Conservation (phyloP, 2,329 filamentous ascomycete species). For the Colletotrichum lini region DNA sequence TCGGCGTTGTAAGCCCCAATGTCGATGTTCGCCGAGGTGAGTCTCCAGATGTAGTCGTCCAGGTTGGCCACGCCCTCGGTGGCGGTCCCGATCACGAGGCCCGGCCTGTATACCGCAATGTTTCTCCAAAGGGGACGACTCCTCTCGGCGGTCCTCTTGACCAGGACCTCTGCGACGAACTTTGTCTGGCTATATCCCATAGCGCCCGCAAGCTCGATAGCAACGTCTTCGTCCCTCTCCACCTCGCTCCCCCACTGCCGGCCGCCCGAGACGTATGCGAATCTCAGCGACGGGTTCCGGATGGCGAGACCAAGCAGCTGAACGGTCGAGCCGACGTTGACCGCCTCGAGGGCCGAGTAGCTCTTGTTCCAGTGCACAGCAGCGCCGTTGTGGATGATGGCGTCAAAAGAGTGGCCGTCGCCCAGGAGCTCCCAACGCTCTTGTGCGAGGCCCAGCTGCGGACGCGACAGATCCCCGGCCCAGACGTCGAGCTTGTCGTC, state of each 20-base stretch:
- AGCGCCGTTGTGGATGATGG: slow-evolving; percentile 24
- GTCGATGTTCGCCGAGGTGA: slow-evolving; percentile 38
- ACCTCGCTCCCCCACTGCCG: slow-evolving; percentile 12
- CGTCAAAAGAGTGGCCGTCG: slow-evolving; percentile 1
- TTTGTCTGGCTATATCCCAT: slow-evolving; percentile 46
- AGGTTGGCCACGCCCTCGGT: slow-evolving; percentile 44
- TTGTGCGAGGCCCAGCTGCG: neutral
- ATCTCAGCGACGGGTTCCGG: neutral
- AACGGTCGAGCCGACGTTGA: slow-evolving; percentile 19
- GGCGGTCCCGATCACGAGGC: slow-evolving; percentile 44
- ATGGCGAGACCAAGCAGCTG: slow-evolving; percentile 8
- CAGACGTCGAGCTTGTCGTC: slow-evolving; percentile 24
- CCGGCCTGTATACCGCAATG: slow-evolving; percentile 29
- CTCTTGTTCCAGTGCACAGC: slow-evolving; percentile 36
- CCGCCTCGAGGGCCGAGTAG: slow-evolving; percentile 16
- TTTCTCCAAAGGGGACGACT: neutral
- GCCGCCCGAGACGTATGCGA: slow-evolving; percentile 26
- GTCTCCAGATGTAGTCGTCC: slow-evolving; percentile 45
- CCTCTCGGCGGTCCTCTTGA: slow-evolving; percentile 41
- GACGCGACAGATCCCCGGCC: slow-evolving; percentile 11
- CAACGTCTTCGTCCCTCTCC: slow-evolving; percentile 7
- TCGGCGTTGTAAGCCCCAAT: slow-evolving; percentile 41
- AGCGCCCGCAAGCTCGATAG: slow-evolving; percentile 28
- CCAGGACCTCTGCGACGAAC: slow-evolving; percentile 45
- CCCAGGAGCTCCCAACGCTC: neutral